Evolutionary conservation across 1,284 basidiomycete species (phyloP).

Genomic region (Prillingera fragicola): DNA sequence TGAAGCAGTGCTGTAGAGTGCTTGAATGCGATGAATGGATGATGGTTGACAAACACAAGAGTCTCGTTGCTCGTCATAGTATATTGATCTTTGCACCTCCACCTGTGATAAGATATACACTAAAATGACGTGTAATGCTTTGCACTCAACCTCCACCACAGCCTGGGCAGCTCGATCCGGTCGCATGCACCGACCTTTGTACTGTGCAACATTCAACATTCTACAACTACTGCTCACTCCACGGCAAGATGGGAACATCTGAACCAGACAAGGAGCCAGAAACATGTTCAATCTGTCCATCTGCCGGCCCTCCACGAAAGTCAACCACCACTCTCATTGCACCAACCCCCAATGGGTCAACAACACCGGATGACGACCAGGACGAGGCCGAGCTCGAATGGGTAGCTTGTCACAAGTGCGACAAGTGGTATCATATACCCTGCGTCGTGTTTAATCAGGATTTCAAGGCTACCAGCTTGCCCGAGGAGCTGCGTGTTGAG

Average conservation of each 20-base stretch:
- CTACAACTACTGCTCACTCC: neutral
- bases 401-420: constrained; percentile 44
- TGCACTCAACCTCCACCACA: too few relatives aligned
- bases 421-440: constrained; percentile 41
- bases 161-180: neutral
- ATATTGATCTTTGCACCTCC: too few relatives aligned
- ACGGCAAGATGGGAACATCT: constrained; percentile 1
- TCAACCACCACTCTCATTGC: neutral
- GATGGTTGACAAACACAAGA: too few relatives aligned
- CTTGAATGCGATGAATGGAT: too few relatives aligned
- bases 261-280: constrained; percentile 17
- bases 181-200: too few relatives aligned
- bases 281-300: constrained; percentile 20
- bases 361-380: neutral
- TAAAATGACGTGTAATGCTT: neutral
- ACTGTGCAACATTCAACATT: neutral
- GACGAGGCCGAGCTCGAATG: constrained; percentile 30
- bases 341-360: neutral
- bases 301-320: constrained; percentile 11
- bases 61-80: too few relatives aligned
- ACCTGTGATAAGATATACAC: too few relatives aligned
- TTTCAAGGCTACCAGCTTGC: constrained; percentile 20
- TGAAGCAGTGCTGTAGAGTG: too few relatives aligned
- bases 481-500: constrained; percentile 21
- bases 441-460: constrained; percentile 28